Conservation (phyloP, 2,329 filamentous ascomycete species). For the Colletotrichum sp. region DNA sequence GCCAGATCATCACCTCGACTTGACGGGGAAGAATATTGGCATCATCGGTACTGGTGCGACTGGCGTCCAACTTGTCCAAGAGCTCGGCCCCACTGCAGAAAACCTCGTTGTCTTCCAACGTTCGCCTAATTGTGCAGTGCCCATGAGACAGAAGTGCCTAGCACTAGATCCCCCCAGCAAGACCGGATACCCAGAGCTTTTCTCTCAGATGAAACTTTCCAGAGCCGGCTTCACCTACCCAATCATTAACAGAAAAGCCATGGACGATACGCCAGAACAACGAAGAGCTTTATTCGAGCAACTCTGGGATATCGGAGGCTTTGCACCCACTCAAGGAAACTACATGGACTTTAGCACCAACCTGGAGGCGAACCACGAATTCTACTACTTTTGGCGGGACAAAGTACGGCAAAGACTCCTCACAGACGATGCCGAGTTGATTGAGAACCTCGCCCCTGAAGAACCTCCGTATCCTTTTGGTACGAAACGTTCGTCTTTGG, state of each 20-base stretch:
- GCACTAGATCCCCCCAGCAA: neutral
- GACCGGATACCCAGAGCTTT: neutral
- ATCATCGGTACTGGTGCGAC: slow-evolving; percentile 24
- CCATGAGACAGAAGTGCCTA: neutral
- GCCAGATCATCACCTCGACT: neutral
- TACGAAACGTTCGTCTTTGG: slow-evolving; percentile 45
- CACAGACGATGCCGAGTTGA: neutral
- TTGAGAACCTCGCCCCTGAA: neutral
- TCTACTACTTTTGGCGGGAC: neutral
- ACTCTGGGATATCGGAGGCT: neutral
- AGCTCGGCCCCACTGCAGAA: slow-evolving; percentile 19
- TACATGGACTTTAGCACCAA: neutral
- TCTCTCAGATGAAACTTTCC: neutral
- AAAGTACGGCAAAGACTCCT: neutral
- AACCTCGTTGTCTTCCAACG: slow-evolving; percentile 25
- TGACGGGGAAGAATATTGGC: slow-evolving; percentile 1
- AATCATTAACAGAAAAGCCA: neutral
- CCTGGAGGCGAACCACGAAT: neutral
- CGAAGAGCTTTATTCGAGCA: neutral
- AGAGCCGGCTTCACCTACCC: neutral
- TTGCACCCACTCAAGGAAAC: neutral
- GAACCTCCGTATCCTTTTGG: neutral
- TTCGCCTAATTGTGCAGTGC: slow-evolving; percentile 21
- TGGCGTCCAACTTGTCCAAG: slow-evolving; percentile 25
- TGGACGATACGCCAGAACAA: neutral